Percentiles rank a stretch among this genome's conserved stretches.
Evolutionary conservation across 768 basidiomycete genomes (phyloP).

Genomic region (Termitomyces sp.): DNA sequence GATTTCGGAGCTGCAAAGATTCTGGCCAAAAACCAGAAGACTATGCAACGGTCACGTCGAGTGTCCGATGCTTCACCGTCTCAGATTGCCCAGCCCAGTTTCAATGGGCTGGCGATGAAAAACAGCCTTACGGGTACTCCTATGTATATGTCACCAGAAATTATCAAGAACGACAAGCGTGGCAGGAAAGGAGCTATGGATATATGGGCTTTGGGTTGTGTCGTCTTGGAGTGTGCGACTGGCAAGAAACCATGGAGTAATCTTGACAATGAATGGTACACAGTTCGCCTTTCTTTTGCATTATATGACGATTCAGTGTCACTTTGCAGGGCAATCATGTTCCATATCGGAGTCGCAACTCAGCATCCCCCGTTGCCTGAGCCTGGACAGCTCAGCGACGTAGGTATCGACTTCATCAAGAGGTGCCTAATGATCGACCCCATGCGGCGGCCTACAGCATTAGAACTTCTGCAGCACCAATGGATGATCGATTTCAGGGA

Average conservation of each 20-base stretch:
- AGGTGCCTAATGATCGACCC: constrained; percentile 88
- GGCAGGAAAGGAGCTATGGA: constrained; percentile 96
- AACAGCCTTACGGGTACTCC: constrained; percentile 95
- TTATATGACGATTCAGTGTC: not conserved
- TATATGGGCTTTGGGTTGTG: constrained; percentile 96
- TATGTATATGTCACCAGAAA: constrained; percentile 99
- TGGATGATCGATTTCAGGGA: constrained; percentile 88
- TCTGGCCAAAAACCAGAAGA: constrained; percentile 82
- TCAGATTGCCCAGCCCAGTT: constrained; percentile 24
- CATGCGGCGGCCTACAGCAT: constrained; percentile 73
- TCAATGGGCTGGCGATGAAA: constrained; percentile 51
- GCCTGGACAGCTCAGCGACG: constrained; percentile 77
- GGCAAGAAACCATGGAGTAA: constrained; percentile 98
- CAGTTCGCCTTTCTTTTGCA: not conserved
- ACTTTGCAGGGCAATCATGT: constrained; percentile 92
- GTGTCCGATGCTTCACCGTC: constrained; percentile 33
- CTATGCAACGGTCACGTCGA: constrained; percentile 70
- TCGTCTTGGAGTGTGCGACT: constrained; percentile 95
- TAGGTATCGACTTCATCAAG: constrained; percentile 92
- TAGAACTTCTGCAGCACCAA: constrained; percentile 78
- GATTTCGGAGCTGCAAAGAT: constrained; percentile 98
- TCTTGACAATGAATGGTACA: constrained; percentile 97
- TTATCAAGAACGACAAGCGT: constrained; percentile 89
- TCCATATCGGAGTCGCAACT: constrained; percentile 95
- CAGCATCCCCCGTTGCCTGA: constrained; percentile 96